Conservation (phyloP, 1,284 basidiomycete species). For the Moesziomyces antarcticus region DNA sequence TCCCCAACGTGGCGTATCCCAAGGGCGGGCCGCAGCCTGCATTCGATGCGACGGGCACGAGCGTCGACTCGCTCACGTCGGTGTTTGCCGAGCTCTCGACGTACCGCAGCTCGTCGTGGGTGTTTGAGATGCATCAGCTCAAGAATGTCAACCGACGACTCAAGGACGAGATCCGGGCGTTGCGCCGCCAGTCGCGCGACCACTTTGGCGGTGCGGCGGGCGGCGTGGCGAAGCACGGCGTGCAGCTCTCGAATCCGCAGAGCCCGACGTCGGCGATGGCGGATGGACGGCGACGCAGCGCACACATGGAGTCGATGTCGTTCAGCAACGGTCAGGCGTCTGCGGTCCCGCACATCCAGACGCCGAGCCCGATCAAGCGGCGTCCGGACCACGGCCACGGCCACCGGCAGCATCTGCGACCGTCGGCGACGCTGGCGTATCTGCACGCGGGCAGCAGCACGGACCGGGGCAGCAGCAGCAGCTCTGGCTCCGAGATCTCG, state of each 20-base stretch:
- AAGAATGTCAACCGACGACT: constrained; percentile 61
- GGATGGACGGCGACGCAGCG: constrained; percentile 16
- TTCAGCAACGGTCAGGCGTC: constrained; percentile 8
- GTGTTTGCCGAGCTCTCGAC: constrained; percentile 63
- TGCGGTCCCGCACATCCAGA: constrained; percentile 25
- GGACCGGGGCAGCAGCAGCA: constrained; percentile 42
- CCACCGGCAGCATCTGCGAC: constrained; percentile 50
- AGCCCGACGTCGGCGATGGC: constrained; percentile 13
- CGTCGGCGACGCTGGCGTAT: constrained; percentile 32
- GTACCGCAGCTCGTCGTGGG: constrained; percentile 54
- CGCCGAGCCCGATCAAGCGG: constrained; percentile 43
- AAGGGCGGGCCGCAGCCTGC: constrained; percentile 46
- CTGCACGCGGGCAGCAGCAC: constrained; percentile 36
- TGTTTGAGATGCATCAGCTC: constrained; percentile 64
- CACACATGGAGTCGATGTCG: constrained; percentile 9
- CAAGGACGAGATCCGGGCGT: constrained; percentile 56
- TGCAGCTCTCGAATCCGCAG: constrained; percentile 25
- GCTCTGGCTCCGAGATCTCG: constrained; percentile 35
- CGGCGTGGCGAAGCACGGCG: constrained; percentile 7
- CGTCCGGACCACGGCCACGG: constrained; percentile 50
- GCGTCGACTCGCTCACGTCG: constrained; percentile 46
- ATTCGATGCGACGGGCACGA: constrained; percentile 40
- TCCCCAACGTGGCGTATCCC: constrained; percentile 45
- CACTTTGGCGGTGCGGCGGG: constrained; percentile 19
- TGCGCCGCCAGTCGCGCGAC: constrained; percentile 46